Evolutionary conservation across 106 monocot species (phyloP).

Genomic region (Dendrobium nobile): DNA sequence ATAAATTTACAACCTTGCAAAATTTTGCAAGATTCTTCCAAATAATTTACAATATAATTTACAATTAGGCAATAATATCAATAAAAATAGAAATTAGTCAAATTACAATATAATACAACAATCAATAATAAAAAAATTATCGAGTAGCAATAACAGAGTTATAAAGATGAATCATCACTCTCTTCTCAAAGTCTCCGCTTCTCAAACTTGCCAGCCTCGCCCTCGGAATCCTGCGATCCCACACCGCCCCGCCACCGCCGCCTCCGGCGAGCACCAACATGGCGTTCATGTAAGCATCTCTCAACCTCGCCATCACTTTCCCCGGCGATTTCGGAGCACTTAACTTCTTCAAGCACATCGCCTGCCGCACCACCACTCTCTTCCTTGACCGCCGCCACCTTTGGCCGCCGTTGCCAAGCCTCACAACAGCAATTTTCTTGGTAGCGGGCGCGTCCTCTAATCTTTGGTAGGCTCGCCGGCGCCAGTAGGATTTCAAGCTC

Average conservation of each 20-base stretch:
- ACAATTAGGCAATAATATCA: not conserved
- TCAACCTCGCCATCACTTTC: slow-evolving; percentile 7
- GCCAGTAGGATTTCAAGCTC: slow-evolving; percentile 28
- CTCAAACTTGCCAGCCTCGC: slow-evolving; percentile 3
- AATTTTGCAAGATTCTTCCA: not conserved
- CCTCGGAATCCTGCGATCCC: slow-evolving; percentile 27
- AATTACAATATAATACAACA: not conserved
- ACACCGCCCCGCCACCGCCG: slow-evolving; percentile 7
- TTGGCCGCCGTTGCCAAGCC: slow-evolving; percentile 13
- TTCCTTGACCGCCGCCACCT: slow-evolving; percentile 2
- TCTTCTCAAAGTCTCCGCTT: slow-evolving; percentile 14
- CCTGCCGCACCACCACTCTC: not conserved
- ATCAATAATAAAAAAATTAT: not conserved
- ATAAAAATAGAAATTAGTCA: no score
- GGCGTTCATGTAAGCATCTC: slow-evolving; percentile 20
- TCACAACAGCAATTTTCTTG: not conserved
- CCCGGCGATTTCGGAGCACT: not conserved
- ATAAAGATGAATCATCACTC: slow-evolving; percentile 22
- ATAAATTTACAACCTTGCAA: not conserved
- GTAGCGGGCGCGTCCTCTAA: not conserved
- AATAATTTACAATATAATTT: not conserved
- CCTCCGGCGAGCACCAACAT: slow-evolving; percentile 28
- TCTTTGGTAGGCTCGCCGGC: slow-evolving; percentile 6
- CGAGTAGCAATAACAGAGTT: slow-evolving; percentile 5
- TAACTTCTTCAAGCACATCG: not conserved